A percentile compares a stretch with the other conserved stretches of the same genome.
These are phyloP conservation scores for Coniochaeta pulveracea DNA, from an alignment of 2,329 filamentous ascomycete species.

Conservation along the genomic window DNA sequence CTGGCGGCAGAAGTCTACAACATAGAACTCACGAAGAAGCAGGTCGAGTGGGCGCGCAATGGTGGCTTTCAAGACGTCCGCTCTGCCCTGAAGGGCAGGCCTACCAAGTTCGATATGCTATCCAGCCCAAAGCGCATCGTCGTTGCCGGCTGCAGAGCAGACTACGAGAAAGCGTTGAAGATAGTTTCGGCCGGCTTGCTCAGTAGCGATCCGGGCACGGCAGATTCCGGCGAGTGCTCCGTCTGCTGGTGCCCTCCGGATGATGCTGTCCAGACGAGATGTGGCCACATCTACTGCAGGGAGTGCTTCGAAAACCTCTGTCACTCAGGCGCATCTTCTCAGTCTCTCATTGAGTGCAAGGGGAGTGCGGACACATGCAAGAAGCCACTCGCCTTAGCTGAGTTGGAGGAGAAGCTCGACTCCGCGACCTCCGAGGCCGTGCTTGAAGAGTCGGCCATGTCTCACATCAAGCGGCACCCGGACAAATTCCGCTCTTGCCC, in stretches of 20 bases:
- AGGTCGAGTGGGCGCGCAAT: constrained; percentile 18
- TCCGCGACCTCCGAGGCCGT: constrained; percentile 22
- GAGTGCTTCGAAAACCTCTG: constrained; percentile 27
- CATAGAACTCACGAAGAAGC: constrained; percentile 16
- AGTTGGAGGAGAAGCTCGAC: constrained; percentile 18
- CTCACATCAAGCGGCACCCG: constrained; percentile 21
- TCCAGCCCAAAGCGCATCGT: constrained; percentile 20
- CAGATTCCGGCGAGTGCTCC: constrained; percentile 16
- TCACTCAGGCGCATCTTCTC: constrained; percentile 6
- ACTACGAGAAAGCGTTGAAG: constrained; percentile 10
- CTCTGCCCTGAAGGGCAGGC: constrained; percentile 14
- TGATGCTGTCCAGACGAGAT: constrained; percentile 21
- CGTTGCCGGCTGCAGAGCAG: constrained; percentile 14
- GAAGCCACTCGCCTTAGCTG: constrained; percentile 12
- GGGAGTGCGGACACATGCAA: constrained; percentile 15
- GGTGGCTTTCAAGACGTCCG: constrained; percentile 20
- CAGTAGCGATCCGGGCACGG: background rate
- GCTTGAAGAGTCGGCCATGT: constrained; percentile 22
- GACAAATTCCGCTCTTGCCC: constrained; percentile 25
- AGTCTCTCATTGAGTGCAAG: constrained; percentile 14
- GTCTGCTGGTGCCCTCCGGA: constrained; percentile 25
- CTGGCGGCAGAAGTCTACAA: constrained; percentile 8
- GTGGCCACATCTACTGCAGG: constrained; percentile 28
- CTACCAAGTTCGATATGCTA: constrained; percentile 19
- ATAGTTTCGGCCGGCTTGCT: constrained; percentile 4